Evolutionary conservation across 2,329 filamentous ascomycete genomes (phyloP).

Genomic region (Stagonosporopsis chrysanthemi): DNA sequence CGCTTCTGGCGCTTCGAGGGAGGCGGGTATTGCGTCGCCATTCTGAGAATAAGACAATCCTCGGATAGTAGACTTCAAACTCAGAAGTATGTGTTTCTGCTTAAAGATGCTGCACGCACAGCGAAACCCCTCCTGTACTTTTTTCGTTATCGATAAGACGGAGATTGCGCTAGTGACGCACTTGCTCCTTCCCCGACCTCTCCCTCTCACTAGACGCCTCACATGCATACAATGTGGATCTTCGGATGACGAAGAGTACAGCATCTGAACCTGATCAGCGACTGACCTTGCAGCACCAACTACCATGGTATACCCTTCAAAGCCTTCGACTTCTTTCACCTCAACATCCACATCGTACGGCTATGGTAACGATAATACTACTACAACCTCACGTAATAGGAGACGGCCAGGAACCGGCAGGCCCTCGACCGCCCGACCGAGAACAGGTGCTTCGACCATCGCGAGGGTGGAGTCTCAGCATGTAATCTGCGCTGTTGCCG

Average conservation of each 20-base stretch:
- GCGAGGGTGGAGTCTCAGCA: constrained; percentile 68
- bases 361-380: constrained; percentile 48
- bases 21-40: constrained; percentile 84
- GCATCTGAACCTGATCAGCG: constrained; percentile 21
- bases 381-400: constrained; percentile 46
- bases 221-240: not conserved
- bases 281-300: constrained; percentile 34
- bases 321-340: constrained; percentile 41
- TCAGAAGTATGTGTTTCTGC: not conserved
- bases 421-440: constrained; percentile 57
- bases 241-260: constrained; percentile 4
- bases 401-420: constrained; percentile 45
- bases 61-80: not conserved
- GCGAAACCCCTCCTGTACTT: constrained; percentile 16
- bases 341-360: constrained; percentile 44
- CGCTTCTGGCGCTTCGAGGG: constrained; percentile 87
- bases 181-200: constrained; percentile 12
- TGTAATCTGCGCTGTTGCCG: constrained; percentile 86
- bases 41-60: constrained; percentile 47
- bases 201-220: not conserved
- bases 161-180: constrained; percentile 31
- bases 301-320: constrained; percentile 36
- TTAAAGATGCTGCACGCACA: constrained; percentile 9
- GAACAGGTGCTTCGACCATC: constrained; percentile 65
- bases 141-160: constrained; percentile 17